These are phyloP conservation scores for Alternaria brassicicola DNA, from an alignment of 2,329 filamentous ascomycete species.

Conservation along the genomic window DNA sequence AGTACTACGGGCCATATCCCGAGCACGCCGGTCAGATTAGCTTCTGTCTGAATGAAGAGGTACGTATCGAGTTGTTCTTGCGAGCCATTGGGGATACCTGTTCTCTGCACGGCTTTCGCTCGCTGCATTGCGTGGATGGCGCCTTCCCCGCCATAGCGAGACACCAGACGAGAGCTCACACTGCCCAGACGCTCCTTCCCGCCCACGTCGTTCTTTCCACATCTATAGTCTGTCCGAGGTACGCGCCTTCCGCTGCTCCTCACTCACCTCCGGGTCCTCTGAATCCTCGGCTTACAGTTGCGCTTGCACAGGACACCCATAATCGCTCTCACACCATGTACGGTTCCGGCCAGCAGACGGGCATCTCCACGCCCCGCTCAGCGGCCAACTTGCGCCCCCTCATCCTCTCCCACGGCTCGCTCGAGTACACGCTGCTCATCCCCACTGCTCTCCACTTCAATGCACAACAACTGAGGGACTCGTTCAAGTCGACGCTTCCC, in stretches of 20 bases:
- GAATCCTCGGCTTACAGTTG: conserved; percentile 19
- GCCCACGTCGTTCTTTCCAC: conserved; percentile 28
- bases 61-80: conserved; percentile 27
- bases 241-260: conserved; percentile 9
- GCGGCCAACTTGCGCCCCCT: conserved; percentile 91
- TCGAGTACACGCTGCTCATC: conserved; percentile 95
- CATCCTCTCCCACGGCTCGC: conserved; percentile 87
- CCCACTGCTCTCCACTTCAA: conserved; percentile 96
- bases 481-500: conserved; percentile 84
- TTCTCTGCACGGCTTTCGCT: neutral
- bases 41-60: conserved; percentile 39
- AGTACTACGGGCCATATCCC: conserved; percentile 44
- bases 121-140: conserved; percentile 1
- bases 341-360: conserved; percentile 89
- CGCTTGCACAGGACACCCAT: conserved; percentile 4
- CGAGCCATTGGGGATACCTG: conserved; percentile 13
- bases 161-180: conserved; percentile 24
- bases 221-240: conserved; percentile 22
- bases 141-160: conserved; percentile 15
- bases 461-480: conserved; percentile 90
- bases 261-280: neutral
- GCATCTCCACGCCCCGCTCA: conserved; percentile 94
- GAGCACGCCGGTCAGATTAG: conserved; percentile 43
- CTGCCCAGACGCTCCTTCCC: conserved; percentile 27
- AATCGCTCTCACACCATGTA: conserved; percentile 63